phyloP scores from a whole-genome alignment of 2,329 filamentous ascomycete genomes.

The Clonostachys byssicola region DNA sequence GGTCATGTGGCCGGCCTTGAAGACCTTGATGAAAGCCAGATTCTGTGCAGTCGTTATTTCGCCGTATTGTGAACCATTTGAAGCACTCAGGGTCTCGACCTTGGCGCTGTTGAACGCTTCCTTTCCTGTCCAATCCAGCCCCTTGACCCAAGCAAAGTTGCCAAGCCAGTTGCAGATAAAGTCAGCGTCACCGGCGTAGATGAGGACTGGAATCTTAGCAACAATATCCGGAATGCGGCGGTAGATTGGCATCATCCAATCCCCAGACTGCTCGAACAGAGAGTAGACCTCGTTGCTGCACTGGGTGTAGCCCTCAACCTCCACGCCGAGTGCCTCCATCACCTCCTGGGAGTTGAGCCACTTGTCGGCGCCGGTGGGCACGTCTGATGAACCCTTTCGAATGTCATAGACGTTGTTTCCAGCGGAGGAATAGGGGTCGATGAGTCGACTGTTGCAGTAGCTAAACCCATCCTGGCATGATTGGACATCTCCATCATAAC shows the following conservation, averaged over 20 bases:
- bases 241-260: constrained; percentile 99
- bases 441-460: constrained; percentile 97
- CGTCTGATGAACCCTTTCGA: constrained; percentile 68
- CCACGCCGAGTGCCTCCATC: constrained; percentile 81
- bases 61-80: too few species aligned
- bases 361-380: constrained; percentile 72
- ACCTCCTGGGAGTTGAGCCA: constrained; percentile 84
- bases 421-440: constrained; percentile 90
- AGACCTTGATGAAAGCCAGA: constrained; percentile 8
- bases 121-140: constrained; percentile 88
- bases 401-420: constrained; percentile 96
- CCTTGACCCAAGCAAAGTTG: constrained; percentile 92
- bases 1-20: constrained; percentile 7
- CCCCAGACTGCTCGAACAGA: constrained; percentile 94
- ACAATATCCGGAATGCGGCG: constrained; percentile 81
- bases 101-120: constrained; percentile 71
- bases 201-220: constrained; percentile 86
- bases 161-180: constrained; percentile 98
- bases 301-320: constrained; percentile 84
- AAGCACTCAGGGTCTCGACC: constrained; percentile 57
- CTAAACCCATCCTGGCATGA: constrained; percentile 91
- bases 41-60: neutral
- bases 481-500: constrained; percentile 87
- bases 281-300: constrained; percentile 99
- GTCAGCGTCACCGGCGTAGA: constrained; percentile 89